Conservation (phyloP, 2,329 filamentous ascomycete species). For the Phaeosphaeria sp. region DNA sequence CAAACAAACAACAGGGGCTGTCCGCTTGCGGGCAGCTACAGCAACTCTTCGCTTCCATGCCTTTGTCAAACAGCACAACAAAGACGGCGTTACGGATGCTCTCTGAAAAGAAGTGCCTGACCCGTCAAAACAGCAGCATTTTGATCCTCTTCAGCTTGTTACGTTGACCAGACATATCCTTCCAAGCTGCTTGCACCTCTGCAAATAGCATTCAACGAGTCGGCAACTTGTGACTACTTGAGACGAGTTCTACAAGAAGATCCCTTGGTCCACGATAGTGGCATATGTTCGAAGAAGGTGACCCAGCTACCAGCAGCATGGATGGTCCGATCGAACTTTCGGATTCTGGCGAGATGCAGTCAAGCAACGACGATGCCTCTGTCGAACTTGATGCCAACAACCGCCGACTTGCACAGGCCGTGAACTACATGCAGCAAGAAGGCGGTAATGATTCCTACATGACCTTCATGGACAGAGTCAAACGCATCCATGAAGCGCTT, state of each 20-base stretch:
- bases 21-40: constrained; percentile 25
- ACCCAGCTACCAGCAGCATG: not conserved
- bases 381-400: constrained; percentile 23
- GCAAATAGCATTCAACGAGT: not conserved
- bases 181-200: not conserved
- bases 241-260: not conserved
- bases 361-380: constrained; percentile 8
- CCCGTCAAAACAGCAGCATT: not conserved
- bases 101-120: not conserved
- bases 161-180: not conserved
- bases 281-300: constrained; percentile 3
- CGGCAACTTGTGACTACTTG: not conserved
- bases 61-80: constrained; percentile 30
- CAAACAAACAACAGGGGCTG: constrained; percentile 14
- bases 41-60: constrained; percentile 21
- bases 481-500: constrained; percentile 33
- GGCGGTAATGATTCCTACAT: constrained; percentile 25
- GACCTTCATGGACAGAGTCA: constrained; percentile 27
- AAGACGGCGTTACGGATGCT: constrained; percentile 12
- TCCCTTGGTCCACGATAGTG: constrained; percentile 6
- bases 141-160: not conserved
- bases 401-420: constrained; percentile 31
- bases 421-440: constrained; percentile 33
- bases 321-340: constrained; percentile 11
- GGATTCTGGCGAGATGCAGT: constrained; percentile 9